Conservation (phyloP, 73 alveolate species). For the Diophrys appendiculata region DNA sequence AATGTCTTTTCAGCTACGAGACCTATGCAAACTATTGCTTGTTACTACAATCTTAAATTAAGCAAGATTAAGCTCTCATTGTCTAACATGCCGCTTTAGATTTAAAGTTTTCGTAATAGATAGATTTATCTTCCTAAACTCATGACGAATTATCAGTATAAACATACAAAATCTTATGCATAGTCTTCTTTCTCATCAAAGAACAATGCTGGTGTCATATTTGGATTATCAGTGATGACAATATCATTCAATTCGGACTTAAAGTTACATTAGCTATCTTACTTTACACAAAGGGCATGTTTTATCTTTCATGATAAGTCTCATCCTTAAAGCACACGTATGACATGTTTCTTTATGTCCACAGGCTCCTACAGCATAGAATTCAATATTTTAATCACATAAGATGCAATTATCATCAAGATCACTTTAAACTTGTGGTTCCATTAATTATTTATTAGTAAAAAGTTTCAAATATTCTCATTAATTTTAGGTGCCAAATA, state of each 20-base stretch:
- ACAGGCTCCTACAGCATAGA: conserved; percentile 46
- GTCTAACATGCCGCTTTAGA: conserved; percentile 32
- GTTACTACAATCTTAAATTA: conserved; percentile 38
- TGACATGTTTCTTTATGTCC: conserved; percentile 48
- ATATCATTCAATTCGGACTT: conserved; percentile 31
- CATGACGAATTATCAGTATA: neutral
- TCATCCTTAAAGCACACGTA: conserved; percentile 39
- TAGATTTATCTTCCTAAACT: conserved; percentile 30
- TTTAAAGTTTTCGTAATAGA: conserved; percentile 40
- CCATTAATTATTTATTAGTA: neutral
- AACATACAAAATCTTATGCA: conserved; percentile 17
- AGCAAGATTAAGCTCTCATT: conserved; percentile 31
- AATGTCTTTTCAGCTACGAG: conserved; percentile 43
- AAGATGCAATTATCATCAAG: conserved; percentile 29
- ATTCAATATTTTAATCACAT: conserved; percentile 30
- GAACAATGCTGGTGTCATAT: conserved; percentile 11
- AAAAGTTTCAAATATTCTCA: conserved; percentile 57
- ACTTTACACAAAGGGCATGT: conserved; percentile 52
- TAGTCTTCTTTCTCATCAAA: conserved; percentile 14
- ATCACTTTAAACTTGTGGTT: neutral
- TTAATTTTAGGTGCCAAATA: conserved; percentile 97
- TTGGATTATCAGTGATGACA: conserved; percentile 17
- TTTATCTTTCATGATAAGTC: conserved; percentile 41
- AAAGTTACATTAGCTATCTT: neutral
- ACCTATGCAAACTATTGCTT: conserved; percentile 18